These are phyloP conservation scores for Lentinula novae-zelandiae DNA, from an alignment of 1,284 basidiomycete genomes.

Conservation along the genomic window DNA sequence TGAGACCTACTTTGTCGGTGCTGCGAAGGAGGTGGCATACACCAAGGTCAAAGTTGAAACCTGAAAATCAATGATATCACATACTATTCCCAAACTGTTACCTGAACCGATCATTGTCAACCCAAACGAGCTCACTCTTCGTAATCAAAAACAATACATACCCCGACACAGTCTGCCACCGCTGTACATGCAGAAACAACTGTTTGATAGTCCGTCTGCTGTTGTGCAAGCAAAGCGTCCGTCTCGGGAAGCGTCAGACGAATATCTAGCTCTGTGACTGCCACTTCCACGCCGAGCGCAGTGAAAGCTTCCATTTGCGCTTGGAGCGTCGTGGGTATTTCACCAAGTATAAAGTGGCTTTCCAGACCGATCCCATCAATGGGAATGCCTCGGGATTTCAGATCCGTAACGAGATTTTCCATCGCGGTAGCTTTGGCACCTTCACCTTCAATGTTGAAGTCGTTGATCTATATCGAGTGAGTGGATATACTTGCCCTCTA, in stretches of 20 bases:
- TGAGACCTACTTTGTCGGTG: conserved; percentile 12
- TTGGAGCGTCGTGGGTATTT: conserved; percentile 33
- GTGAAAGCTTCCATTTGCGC: conserved; percentile 43
- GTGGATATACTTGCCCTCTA: not conserved
- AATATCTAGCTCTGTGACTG: conserved; percentile 51
- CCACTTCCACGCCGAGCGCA: conserved; percentile 45
- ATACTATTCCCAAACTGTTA: conserved; percentile 46
- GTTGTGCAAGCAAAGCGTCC: conserved; percentile 40
- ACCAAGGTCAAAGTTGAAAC: not conserved
- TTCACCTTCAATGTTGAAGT: conserved; percentile 33
- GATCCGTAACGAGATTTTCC: conserved; percentile 29
- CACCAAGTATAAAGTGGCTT: conserved; percentile 48
- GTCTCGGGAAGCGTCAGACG: conserved; percentile 51
- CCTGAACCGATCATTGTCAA: conserved; percentile 1
- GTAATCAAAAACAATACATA: not conserved
- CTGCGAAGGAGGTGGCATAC: not conserved
- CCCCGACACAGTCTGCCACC: conserved; percentile 39
- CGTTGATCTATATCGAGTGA: conserved; percentile 30
- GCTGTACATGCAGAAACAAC: conserved; percentile 42
- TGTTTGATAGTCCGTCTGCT: conserved; percentile 44
- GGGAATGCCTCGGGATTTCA: conserved; percentile 30
- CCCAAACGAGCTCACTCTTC: not conserved
- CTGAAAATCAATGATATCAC: not conserved
- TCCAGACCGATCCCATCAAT: conserved; percentile 41
- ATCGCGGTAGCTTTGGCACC: conserved; percentile 34